Percentiles rank a stretch among this genome's conserved stretches.
These are phyloP conservation scores for Ogataea degrootiae DNA, from an alignment of 805 yeast species.

Conservation along the genomic window DNA sequence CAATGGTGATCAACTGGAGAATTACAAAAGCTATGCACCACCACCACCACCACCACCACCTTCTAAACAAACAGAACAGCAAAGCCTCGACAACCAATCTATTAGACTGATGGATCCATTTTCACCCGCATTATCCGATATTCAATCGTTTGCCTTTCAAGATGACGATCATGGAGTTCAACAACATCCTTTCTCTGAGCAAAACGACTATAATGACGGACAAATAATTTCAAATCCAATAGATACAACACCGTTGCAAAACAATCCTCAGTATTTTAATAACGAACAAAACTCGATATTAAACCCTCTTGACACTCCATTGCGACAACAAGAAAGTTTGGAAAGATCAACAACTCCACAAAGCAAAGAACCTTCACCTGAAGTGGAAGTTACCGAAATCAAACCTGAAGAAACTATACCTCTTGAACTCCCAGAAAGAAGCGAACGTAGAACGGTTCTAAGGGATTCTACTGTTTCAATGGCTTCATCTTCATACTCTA, in stretches of 20 bases:
- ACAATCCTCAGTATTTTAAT: too few relatives aligned
- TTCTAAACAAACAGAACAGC: neutral
- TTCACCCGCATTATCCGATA: neutral
- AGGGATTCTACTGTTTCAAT: slow-evolving; percentile 11
- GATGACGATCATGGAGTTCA: too few relatives aligned
- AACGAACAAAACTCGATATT: neutral
- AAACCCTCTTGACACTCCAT: slow-evolving; percentile 24
- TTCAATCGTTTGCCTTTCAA: too few relatives aligned
- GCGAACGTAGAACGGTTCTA: slow-evolving; percentile 15
- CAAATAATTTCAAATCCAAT: too few relatives aligned
- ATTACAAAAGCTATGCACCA: too few relatives aligned
- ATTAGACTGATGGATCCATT: neutral
- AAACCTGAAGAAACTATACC: slow-evolving; percentile 1
- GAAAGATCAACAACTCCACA: slow-evolving; percentile 6
- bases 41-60: too few relatives aligned
- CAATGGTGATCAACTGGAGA: too few relatives aligned
- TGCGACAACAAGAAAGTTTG: slow-evolving; percentile 14
- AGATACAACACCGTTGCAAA: too few relatives aligned
- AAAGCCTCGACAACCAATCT: neutral
- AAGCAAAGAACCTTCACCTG: slow-evolving; percentile 5
- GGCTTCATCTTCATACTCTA: slow-evolving; percentile 14
- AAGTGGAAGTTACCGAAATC: neutral
- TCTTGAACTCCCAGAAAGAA: slow-evolving; percentile 25
- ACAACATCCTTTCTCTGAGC: too few relatives aligned
- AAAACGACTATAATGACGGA: too few relatives aligned